Conservation (phyloP, 78 protist species). For the Mantamonas sphyraenae region DNA sequence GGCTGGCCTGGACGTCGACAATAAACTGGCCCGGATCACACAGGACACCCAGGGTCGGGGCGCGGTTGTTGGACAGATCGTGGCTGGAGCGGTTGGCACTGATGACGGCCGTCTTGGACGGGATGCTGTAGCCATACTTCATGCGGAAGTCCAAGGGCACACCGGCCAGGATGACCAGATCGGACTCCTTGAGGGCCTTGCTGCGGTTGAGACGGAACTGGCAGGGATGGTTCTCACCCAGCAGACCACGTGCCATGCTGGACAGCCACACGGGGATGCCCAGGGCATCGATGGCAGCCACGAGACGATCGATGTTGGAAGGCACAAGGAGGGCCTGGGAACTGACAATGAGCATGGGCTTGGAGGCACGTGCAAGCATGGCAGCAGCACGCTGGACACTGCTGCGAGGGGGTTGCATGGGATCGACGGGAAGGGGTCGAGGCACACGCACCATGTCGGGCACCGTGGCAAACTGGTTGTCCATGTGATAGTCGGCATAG, state of each 20-base stretch:
- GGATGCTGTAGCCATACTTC: constrained; percentile 50
- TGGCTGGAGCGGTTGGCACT: constrained; percentile 30
- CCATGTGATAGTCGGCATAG: too few species aligned
- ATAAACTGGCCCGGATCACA: constrained; percentile 50
- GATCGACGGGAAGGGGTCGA: too few species aligned
- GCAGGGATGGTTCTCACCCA: constrained; percentile 27
- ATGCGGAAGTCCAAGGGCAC: constrained; percentile 61
- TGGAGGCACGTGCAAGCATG: too few species aligned
- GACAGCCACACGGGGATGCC: constrained; percentile 45
- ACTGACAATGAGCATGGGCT: too few species aligned
- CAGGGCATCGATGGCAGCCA: not conserved
- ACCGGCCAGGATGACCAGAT: constrained; percentile 53
- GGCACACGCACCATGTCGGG: too few species aligned
- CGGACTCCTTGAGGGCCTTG: constrained; percentile 58
- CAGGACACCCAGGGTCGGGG: constrained; percentile 31
- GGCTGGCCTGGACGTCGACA: too few species aligned
- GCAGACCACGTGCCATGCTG: constrained; percentile 59
- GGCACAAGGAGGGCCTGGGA: too few species aligned
- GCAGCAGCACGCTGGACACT: too few species aligned
- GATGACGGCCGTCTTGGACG: constrained; percentile 21
- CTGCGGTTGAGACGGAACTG: constrained; percentile 38
- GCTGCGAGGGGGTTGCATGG: too few species aligned
- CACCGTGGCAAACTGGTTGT: too few species aligned
- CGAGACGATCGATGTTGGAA: constrained; percentile 6
- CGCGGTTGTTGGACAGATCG: constrained; percentile 38